Percentiles rank a stretch among this genome's conserved stretches.
Conservation (phyloP, 164 flowering plant genomes). For the Akebia trifoliata region DNA sequence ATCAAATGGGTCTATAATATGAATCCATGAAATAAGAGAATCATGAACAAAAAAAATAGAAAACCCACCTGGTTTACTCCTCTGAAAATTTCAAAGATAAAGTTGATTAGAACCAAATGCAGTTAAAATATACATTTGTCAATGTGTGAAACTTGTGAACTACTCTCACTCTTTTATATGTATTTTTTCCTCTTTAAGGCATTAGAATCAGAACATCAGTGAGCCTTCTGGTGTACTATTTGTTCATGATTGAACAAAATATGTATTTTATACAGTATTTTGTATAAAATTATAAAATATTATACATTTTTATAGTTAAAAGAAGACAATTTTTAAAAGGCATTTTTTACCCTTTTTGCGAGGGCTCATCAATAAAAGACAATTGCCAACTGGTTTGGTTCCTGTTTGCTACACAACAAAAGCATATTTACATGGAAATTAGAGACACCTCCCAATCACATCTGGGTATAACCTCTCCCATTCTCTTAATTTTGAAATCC, state of each 20-base stretch:
- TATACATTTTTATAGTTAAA: no score
- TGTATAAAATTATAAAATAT: no score
- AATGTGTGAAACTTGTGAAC: slow-evolving; percentile 35
- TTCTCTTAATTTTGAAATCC: no score
- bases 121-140: slow-evolving; percentile 21
- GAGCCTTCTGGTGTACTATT: slow-evolving; percentile 60
- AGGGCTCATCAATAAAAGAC: no score
- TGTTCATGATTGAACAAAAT: no score
- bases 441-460: no score
- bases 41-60: slow-evolving; percentile 5
- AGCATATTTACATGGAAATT: no score
- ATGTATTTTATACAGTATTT: not conserved
- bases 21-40: slow-evolving; percentile 2
- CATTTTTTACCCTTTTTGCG: no score
- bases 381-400: no score
- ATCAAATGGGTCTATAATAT: slow-evolving; percentile 3
- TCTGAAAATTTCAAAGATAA: slow-evolving; percentile 21
- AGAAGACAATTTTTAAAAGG: no score
- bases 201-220: slow-evolving; percentile 62
- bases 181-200: slow-evolving; percentile 19
- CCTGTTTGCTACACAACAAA: no score
- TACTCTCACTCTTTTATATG: slow-evolving; percentile 23
- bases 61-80: slow-evolving; percentile 38
- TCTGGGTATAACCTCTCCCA: no score
- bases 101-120: slow-evolving; percentile 20